These are phyloP conservation scores for Phytophthora meadii DNA, from an alignment of 352 stramenopile species.

Conservation along the genomic window DNA sequence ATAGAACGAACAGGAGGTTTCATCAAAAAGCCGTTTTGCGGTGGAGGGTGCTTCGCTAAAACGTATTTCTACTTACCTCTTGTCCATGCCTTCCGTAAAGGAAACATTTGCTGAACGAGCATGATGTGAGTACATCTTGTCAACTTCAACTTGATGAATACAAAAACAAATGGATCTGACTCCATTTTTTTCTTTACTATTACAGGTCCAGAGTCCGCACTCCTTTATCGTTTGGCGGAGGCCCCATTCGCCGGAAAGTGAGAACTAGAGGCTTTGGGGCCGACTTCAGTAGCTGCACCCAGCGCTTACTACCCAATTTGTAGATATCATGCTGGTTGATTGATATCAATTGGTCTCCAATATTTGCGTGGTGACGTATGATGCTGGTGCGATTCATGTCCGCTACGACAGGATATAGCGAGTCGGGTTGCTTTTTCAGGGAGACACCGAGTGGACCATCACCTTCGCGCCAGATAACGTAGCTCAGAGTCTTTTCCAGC, in stretches of 20 bases:
- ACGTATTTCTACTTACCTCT: too few relatives aligned
- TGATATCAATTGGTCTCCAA: slow-evolving; percentile 58
- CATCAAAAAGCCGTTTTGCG: too few relatives aligned
- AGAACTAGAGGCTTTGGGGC: slow-evolving; percentile 60
- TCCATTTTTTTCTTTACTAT: neutral
- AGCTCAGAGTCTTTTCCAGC: slow-evolving; percentile 58
- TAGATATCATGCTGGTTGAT: slow-evolving; percentile 69
- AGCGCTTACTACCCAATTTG: slow-evolving; percentile 50
- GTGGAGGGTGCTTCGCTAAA: too few relatives aligned
- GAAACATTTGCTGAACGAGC: too few relatives aligned
- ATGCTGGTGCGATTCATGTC: slow-evolving; percentile 50
- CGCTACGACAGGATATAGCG: slow-evolving; percentile 53
- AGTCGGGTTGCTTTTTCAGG: slow-evolving; percentile 47
- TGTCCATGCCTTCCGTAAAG: too few relatives aligned
- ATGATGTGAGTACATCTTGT: too few relatives aligned
- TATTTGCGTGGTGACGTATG: slow-evolving; percentile 34
- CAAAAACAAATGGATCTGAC: neutral
- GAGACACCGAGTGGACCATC: slow-evolving; percentile 56
- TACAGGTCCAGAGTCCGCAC: slow-evolving; percentile 54
- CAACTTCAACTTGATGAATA: slow-evolving; percentile 17
- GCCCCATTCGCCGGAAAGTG: slow-evolving; percentile 46
- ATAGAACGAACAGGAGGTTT: neutral
- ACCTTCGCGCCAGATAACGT: slow-evolving; percentile 67
- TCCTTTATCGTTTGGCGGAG: slow-evolving; percentile 22
- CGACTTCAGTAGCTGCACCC: slow-evolving; percentile 55